Conservation (phyloP, 1,284 basidiomycete species). For the Boletus nobilissimus region DNA sequence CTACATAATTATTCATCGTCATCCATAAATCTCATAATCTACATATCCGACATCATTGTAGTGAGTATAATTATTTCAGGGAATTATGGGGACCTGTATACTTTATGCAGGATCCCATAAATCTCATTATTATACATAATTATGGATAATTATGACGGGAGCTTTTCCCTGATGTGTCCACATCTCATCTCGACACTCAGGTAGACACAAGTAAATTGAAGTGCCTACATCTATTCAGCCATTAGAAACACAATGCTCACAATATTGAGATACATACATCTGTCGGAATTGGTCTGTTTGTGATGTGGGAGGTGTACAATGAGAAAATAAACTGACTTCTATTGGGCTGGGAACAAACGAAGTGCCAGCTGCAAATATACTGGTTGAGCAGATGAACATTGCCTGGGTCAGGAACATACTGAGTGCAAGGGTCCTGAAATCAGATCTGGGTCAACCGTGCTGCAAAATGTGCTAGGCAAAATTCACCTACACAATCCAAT, state of each 20-base stretch:
- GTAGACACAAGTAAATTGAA: background rate
- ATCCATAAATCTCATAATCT: no score
- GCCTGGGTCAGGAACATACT: background rate
- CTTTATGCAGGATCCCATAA: no score
- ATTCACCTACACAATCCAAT: background rate
- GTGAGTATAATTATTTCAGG: no score
- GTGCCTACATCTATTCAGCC: background rate
- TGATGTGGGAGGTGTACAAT: background rate
- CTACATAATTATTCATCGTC: no score
- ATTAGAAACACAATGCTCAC: background rate
- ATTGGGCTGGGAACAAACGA: background rate
- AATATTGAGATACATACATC: background rate
- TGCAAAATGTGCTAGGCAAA: no score
- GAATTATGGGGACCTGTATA: no score
- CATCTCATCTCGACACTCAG: background rate
- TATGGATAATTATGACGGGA: no score
- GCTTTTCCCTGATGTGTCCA: no score
- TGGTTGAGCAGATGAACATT: background rate
- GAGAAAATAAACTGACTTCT: background rate
- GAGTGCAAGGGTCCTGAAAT: background rate
- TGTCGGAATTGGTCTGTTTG: background rate
- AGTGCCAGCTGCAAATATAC: background rate
- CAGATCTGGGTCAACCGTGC: background rate
- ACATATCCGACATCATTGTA: no score
- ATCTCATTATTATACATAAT: no score